Evolutionary conservation across 257 asterid species (phyloP), one percentile per base, ranked within the genome.

Genomic region (Fraxinus americana): DNA sequence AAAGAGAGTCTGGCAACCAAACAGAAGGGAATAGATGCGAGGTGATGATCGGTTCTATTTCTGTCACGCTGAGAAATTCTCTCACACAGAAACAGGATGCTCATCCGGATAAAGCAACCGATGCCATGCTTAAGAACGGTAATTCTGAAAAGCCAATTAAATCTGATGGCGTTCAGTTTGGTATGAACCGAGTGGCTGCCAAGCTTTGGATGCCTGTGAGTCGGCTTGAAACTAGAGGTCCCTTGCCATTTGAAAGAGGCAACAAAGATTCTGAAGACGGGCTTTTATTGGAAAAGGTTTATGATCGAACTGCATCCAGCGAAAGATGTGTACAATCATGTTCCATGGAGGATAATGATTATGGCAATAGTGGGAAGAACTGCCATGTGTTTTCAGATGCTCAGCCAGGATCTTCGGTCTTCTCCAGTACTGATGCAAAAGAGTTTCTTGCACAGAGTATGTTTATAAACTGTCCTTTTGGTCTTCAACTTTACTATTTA

Each of bases 11-110:
- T 48, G 72, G 66, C 66, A 79, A 79, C 43, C 43, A 7, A 75
- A 79, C 76, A 1, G 90, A 83, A 79, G 87, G 85, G 72, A 82
- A 77, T 75, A 85, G 83, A 63, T 78, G 90, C 34, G 91, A 86
- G 83, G 89, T 94, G 83, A 76, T 92, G 69, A 92, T 94, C 38
- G 99, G 99, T 75, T 92, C 97, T 50, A 91, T 94, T 83, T 73
- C 97, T 7, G 84, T 94, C 65, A 81, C 86, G 0, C 88, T 92
- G 75, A 86, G 74, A 82, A 84, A 78, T 80, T 68, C 52, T 70
- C 78, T 72, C 67, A 67, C 81, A 38, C 77, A 77, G 76, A 83
- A 75, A 77, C 85, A 71, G 71, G 83, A 77, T 27, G 67, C 73
- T 72, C 45, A 17, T 74, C 73, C 38, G 32, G 75, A 65, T 45